Evolutionary conservation across 2,329 filamentous ascomycete species (phyloP).

Genomic region (Cyphellophora europaea): DNA sequence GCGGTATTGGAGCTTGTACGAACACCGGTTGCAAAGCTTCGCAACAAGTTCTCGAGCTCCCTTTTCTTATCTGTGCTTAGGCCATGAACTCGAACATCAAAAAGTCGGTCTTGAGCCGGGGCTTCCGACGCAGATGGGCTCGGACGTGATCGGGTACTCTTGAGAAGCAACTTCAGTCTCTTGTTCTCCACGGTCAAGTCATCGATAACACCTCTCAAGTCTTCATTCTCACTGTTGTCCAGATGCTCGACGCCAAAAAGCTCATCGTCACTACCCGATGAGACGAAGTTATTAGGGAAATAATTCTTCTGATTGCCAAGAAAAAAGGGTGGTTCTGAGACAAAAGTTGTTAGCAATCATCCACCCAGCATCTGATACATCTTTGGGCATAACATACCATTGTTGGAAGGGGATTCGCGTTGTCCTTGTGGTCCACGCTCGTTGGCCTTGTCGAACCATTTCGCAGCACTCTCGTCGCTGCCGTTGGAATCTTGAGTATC

Average conservation of each 20-base stretch:
- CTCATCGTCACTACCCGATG: slow-evolving; percentile 14
- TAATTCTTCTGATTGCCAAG: slow-evolving; percentile 17
- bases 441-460: slow-evolving; percentile 17
- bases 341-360: no score
- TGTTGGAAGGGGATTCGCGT: background rate
- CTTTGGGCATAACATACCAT: background rate
- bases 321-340: slow-evolving; percentile 29
- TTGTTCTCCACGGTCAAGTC: slow-evolving; percentile 80
- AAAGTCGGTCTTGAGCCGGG: slow-evolving; percentile 65
- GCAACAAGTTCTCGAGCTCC: slow-evolving; percentile 64
- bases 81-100: slow-evolving; percentile 73
- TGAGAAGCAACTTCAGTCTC: slow-evolving; percentile 62
- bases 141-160: slow-evolving; percentile 37
- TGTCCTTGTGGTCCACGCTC: slow-evolving; percentile 9
- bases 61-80: slow-evolving; percentile 63
- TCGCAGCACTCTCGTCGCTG: slow-evolving; percentile 15
- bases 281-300: slow-evolving; percentile 8
- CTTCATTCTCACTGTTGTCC: slow-evolving; percentile 54
- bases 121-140: slow-evolving; percentile 48
- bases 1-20: slow-evolving; percentile 7
- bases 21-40: slow-evolving; percentile 44
- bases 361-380: slow-evolving; percentile 4
- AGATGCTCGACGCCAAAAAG: slow-evolving; percentile 19
- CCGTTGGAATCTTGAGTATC: slow-evolving; percentile 4
- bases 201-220: slow-evolving; percentile 75